Percentiles rank a stretch among this genome's conserved stretches.
These are phyloP conservation scores for Xylaria bambusicola DNA, from an alignment of 495 filamentous ascomycete genomes.

Conservation along the genomic window DNA sequence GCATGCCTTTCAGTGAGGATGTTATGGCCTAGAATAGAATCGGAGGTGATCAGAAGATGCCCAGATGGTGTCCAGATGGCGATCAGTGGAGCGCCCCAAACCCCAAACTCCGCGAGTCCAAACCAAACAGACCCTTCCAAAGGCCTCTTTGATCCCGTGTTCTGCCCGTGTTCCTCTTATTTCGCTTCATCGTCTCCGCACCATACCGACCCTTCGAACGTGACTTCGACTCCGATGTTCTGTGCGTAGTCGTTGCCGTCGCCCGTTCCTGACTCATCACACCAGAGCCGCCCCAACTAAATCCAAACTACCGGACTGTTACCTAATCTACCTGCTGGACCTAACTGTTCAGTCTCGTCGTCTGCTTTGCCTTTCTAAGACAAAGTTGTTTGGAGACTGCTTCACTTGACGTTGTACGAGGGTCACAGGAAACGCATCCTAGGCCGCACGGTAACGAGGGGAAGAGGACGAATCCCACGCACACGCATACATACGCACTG, in stretches of 20 bases:
- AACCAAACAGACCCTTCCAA: neutral
- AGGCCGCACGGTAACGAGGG: neutral
- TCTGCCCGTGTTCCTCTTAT: neutral
- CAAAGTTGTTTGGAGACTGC: neutral
- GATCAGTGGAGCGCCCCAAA: slow-evolving; percentile 13
- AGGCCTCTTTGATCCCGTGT: neutral
- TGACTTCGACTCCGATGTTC: no score
- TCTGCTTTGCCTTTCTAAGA: neutral
- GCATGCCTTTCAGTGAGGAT: no score
- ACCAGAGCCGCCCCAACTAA: neutral
- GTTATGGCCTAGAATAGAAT: slow-evolving; percentile 13
- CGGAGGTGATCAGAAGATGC: no score
- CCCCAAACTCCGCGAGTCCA: neutral
- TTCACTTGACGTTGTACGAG: neutral
- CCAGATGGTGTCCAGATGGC: no score
- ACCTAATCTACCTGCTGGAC: neutral
- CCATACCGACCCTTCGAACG: neutral
- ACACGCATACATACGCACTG: neutral
- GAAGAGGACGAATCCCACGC: no score
- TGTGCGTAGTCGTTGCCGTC: no score
- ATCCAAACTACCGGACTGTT: slow-evolving; percentile 1
- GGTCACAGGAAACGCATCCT: neutral
- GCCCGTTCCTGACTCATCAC: neutral
- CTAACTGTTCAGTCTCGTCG: neutral
- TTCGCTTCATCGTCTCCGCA: neutral